Base-by-base conservation (phyloP, 305 asterid genomes). In the Fraxinus sp. region DNA sequence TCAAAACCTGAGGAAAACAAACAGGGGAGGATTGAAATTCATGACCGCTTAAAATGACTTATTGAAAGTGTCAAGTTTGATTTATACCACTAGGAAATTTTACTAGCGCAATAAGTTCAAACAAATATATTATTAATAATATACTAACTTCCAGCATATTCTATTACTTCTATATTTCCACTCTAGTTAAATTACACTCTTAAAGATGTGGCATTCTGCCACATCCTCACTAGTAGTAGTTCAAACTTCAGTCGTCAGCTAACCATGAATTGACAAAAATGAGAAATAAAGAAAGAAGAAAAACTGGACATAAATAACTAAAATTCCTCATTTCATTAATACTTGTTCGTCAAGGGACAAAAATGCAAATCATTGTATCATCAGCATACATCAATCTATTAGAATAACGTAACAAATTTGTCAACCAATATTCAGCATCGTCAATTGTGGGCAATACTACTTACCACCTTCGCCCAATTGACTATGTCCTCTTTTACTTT, bases 381-480 rank as follows among this genome's bases (percentile, higher is more conserved):
- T 70, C 39, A 70, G 75, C 75, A 28, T 70, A 30, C 32, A 70
- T 28, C 18, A 30, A 68, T 26, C 41, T 30, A 70, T 70, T 70
- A 35, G 37, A 70, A 70, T 70, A 32, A 70, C 14, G 4, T 14
- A 70, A 70, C 39, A 30, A 13, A 70, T 13, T 70, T 30, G 75
- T 22, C 39, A 30, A 70, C 11, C 75, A 30, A 70, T 14, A 70
- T 10, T 70, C 39, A 11, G 75, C 11, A 70, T 28, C 10, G 16
- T 9, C 72, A 3, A 70, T 2, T 14, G 20, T 9, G 39, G 35
- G 39, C 74, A 68, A 68, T 11, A 68, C 37, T 18, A 30, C 20
- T 70, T 86, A 96, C 98, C 97, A 90, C 92, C 77, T 91, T 84
- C 68, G 95, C 95, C 99, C 99, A 96, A 80, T 84, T 85, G 28